Evolutionary conservation across 2,329 filamentous ascomycete species (phyloP), one percentile per base, ranked within the genome.

Genomic region (Cladosporium phlei): DNA sequence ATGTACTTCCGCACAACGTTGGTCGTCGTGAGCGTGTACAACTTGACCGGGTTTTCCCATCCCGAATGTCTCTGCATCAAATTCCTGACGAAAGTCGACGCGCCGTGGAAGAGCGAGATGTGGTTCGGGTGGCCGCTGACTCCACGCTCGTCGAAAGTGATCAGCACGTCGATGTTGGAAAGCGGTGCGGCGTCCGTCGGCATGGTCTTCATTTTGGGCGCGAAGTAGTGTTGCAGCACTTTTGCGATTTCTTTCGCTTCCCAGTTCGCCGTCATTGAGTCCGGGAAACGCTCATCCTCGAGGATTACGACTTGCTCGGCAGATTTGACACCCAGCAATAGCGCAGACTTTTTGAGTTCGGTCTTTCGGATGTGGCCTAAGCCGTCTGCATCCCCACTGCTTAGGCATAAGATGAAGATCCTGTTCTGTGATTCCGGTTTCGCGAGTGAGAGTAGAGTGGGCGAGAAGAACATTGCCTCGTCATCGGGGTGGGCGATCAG

Each of bases 381-480:
- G 1, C 90, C 90, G 56, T 90, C 89, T 39, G 90, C 89, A 64
- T 97, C 77, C 83, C 87, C 90, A 55, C 83, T 91, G 68, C 87
- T 94, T 53, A 98, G 72, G 69, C 93, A 98, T 47, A 97, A 71
- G 53, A 98, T 95, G 70, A 94, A 93, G 62, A 98, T 78, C 63
- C 94, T 88, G 69, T 98, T 97, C 3, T 87, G 86, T 16, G 85
- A 75, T 49, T 83, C 80, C 3, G 88, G 88, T 11, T 79, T 75
- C 14, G 89, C 91, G 48, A 98, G 78, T n/a, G 86, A 82, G 58
- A 94, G 76, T 11, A 97, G 75, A 1, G 88, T 86, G 0, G 93
- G 93, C 53, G 89, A 82, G 69, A 98, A 98, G 76, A 98, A 98
- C 93, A 98, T 98, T 66, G 91, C 93, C 73, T 98, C 93, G 62